Conservation (phyloP, 768 basidiomycete species). For the Suillus cothurnatus region DNA sequence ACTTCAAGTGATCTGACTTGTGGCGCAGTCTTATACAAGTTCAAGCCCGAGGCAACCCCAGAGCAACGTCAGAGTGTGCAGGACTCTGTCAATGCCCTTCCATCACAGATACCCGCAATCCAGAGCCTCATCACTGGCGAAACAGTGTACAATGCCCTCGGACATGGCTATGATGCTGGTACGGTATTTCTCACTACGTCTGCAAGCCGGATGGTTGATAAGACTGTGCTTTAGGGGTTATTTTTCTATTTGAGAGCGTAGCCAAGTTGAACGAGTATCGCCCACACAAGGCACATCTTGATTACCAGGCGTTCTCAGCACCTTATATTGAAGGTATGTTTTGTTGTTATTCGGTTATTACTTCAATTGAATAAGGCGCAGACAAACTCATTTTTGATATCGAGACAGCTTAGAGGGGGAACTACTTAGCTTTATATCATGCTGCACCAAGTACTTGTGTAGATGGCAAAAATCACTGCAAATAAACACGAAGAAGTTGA, state of each 20-base stretch:
- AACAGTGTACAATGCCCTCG: constrained; percentile 20
- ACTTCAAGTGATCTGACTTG: neutral
- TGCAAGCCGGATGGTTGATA: no score
- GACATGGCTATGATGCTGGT: constrained; percentile 29
- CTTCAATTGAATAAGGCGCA: constrained; percentile 5
- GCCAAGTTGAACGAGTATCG: constrained; percentile 15
- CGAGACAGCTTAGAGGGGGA: constrained; percentile 12
- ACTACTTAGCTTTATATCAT: neutral
- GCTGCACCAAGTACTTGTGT: neutral
- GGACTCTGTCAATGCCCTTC: constrained; percentile 7
- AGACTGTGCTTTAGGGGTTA: constrained; percentile 18
- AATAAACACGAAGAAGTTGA: neutral
- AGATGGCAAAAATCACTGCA: constrained; percentile 10
- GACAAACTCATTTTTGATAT: constrained; percentile 30
- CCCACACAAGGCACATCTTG: constrained; percentile 19
- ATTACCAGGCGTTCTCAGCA: constrained; percentile 8
- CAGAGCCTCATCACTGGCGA: constrained; percentile 14
- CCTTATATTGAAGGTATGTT: constrained; percentile 25
- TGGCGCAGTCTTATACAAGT: constrained; percentile 25
- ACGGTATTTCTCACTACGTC: neutral
- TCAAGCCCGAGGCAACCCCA: constrained; percentile 18
- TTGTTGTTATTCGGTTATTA: neutral
- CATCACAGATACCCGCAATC: constrained; percentile 22
- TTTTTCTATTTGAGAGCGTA: constrained; percentile 27
- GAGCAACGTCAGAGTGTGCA: constrained; percentile 13